Base-by-base conservation (phyloP, 2,329 filamentous ascomycete species). In the Malbranchea cinnamomea region DNA sequence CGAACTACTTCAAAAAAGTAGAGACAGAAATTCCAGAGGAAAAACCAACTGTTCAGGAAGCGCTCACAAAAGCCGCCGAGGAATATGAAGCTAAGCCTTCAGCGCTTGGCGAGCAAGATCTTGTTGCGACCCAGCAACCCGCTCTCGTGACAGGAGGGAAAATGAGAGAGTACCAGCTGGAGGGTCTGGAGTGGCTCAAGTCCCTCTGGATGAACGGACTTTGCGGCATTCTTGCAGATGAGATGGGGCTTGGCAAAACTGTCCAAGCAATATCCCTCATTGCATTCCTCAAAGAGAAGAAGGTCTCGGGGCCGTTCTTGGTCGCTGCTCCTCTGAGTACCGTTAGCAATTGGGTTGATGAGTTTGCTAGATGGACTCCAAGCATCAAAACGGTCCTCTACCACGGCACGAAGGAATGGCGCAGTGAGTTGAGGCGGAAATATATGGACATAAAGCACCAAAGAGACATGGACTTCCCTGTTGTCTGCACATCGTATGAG, bases 401-500 rank as follows among this genome's bases (percentile, higher is more conserved):
- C 43, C 89, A 98, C 44, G 89, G 89, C 6, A 76, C 69, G 6
- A 83, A 84, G 15, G 62, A 72, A 12, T 72, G 89, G 38, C 70
- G 89, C n/a, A 74, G 74, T 29, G 63, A 72, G 2, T 71, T 94
- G n/a, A 75, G 84, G 37, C 65, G 62, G 25, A 76, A 70, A n/a
- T 60, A 68, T 22, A 70, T 95, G 45, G 75, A 75, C 49, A 69
- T 58, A 28, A 49, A 68, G 24, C 61, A 82, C 37, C 71, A 87
- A 9, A 68, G 72, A 8, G 68, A 75, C 0, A 58, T 67, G 2
- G 68, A 77, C 26, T 98, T 95, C 37, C 89, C 89, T 0, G 77
- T 98, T 1, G 79, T 95, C 1, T 85, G 85, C 46, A 98, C 89
- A 0, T 91, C 78, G 22, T 95, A 95, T 44, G 89, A 98, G 49